Conservation (phyloP, 2,329 filamentous ascomycete species). For the Cladosporium austrohemisphaericum region DNA sequence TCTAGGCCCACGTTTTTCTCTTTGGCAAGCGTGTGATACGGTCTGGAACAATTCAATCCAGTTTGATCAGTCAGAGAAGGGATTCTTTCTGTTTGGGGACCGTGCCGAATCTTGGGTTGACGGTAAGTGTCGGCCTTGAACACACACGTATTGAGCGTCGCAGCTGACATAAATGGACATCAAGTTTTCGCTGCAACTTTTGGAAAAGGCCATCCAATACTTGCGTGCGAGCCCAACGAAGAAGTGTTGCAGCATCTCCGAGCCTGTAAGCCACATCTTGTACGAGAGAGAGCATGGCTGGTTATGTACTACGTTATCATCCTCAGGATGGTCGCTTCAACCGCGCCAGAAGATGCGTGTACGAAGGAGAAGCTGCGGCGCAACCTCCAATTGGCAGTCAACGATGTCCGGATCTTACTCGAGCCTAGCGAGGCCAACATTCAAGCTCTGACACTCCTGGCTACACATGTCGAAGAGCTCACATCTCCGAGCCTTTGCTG, state of each 20-base stretch:
- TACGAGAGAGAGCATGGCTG: conserved; percentile 23
- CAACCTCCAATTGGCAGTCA: conserved; percentile 27
- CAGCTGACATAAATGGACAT: not conserved
- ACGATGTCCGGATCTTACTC: conserved; percentile 23
- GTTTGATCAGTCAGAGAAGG: conserved; percentile 11
- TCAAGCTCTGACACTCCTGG: conserved; percentile 23
- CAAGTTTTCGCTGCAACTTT: conserved; percentile 18
- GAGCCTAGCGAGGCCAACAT: conserved; percentile 24
- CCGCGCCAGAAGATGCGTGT: conserved; percentile 5
- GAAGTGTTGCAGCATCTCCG: conserved; percentile 16
- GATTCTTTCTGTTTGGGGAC: conserved; percentile 21
- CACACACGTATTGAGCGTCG: too few relatives aligned
- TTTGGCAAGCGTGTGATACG: conserved; percentile 19
- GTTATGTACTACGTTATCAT: conserved; percentile 26
- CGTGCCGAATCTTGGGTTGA: conserved; percentile 15
- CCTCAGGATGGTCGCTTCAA: conserved; percentile 18
- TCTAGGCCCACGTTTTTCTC: conserved; percentile 15
- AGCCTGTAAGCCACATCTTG: conserved; percentile 14
- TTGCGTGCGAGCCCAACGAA: conserved; percentile 13
- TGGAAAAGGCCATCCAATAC: conserved; percentile 11
- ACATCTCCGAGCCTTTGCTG: conserved; percentile 25
- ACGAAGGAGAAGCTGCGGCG: conserved; percentile 19
- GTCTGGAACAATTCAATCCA: conserved; percentile 20
- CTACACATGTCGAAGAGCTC: conserved; percentile 24
- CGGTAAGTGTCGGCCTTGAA: conserved; percentile 4